These are phyloP conservation scores for Trichosporon ovoides DNA, from an alignment of 1,284 basidiomycete genomes.

Conservation along the genomic window DNA sequence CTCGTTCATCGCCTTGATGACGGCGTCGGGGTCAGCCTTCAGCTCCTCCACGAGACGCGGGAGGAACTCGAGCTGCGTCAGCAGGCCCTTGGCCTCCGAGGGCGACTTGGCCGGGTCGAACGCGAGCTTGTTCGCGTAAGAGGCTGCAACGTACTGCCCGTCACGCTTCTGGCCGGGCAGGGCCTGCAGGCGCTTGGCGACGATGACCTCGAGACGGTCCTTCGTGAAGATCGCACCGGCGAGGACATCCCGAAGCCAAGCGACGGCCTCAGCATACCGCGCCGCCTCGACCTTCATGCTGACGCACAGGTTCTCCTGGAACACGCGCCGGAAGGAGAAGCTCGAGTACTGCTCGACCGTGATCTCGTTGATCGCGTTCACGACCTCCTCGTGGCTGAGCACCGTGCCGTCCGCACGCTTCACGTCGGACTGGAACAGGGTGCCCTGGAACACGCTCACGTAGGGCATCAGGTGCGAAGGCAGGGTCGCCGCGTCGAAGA, in stretches of 20 bases:
- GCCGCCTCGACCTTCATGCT: slow-evolving; percentile 76
- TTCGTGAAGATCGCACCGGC: slow-evolving; percentile 74
- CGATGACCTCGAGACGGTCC: slow-evolving; percentile 75
- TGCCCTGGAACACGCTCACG: slow-evolving; percentile 72
- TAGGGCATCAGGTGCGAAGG: slow-evolving; percentile 72
- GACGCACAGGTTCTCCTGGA: slow-evolving; percentile 71
- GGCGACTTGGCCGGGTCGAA: slow-evolving; percentile 68
- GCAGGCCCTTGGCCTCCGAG: slow-evolving; percentile 63
- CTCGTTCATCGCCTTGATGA: slow-evolving; percentile 67
- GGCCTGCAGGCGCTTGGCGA: slow-evolving; percentile 84
- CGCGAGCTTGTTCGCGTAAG: slow-evolving; percentile 65
- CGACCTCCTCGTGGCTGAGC: slow-evolving; percentile 81
- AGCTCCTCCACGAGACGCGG: slow-evolving; percentile 69
- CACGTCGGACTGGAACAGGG: slow-evolving; percentile 88
- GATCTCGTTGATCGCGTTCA: slow-evolving; percentile 76
- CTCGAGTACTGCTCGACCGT: slow-evolving; percentile 80
- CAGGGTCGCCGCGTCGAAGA: slow-evolving; percentile 68
- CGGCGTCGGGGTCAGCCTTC: slow-evolving; percentile 65
- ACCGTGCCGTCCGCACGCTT: slow-evolving; percentile 63
- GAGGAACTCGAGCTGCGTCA: slow-evolving; percentile 72
- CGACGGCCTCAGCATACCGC: slow-evolving; percentile 74
- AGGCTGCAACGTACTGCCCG: slow-evolving; percentile 71
- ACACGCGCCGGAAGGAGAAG: slow-evolving; percentile 64
- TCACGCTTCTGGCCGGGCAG: slow-evolving; percentile 92
- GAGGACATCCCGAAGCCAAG: slow-evolving; percentile 87